Conservation (phyloP, 176 grass and related monocot genomes). For the Juncus effusus region DNA sequence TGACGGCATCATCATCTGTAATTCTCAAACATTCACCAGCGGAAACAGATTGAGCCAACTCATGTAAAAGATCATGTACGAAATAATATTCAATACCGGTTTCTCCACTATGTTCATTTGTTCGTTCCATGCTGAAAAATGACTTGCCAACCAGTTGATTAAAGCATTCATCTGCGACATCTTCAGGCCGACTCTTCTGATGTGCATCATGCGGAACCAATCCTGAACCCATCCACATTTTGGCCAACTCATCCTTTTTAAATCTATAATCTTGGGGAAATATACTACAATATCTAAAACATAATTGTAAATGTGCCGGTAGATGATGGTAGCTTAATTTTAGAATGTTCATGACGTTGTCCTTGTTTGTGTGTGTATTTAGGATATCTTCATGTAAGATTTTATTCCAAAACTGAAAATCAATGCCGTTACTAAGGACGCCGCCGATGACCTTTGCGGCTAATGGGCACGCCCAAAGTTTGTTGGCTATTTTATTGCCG, state of each 20-base stretch:
- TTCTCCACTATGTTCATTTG: not conserved
- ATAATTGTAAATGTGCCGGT: constrained; percentile 21
- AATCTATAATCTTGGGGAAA: constrained; percentile 49
- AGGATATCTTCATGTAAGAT: not conserved
- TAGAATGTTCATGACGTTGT: constrained; percentile 18
- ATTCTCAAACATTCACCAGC: constrained; percentile 12
- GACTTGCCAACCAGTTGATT: constrained; percentile 18
- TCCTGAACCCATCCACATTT: constrained; percentile 32
- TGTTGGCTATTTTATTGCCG: constrained; percentile 5
- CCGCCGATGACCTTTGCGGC: constrained; percentile 28
- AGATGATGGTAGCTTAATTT: constrained; percentile 33
- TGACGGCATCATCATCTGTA: not conserved
- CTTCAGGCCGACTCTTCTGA: not conserved
- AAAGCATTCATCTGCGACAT: constrained; percentile 14
- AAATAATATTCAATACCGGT: not conserved
- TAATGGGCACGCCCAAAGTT: constrained; percentile 25
- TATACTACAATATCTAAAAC: constrained; percentile 45
- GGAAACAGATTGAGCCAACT: constrained; percentile 23
- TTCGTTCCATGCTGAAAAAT: constrained; percentile 1
- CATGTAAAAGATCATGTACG: constrained; percentile 30
- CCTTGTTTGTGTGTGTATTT: constrained; percentile 11
- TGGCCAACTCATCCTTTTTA: constrained; percentile 34
- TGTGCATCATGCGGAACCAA: not conserved
- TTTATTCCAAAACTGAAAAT: constrained; percentile 13
- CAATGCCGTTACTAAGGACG: not conserved